Base-by-base conservation (phyloP, 176 grass and related monocot genomes). In the Phoenix dactylifera region DNA sequence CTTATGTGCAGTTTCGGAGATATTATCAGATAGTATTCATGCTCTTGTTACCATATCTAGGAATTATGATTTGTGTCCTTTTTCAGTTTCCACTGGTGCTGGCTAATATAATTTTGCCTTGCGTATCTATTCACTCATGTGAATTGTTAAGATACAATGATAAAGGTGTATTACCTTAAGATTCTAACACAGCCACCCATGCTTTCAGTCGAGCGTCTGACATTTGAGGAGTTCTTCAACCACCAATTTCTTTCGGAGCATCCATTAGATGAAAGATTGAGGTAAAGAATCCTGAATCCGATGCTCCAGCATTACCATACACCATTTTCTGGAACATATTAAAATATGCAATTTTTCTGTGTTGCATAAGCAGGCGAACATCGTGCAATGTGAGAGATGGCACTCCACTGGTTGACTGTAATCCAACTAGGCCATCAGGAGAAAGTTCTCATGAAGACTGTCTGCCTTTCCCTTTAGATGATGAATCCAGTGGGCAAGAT, bases 401-500 rank as follows among this genome's bases (percentile, higher is more conserved):
- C 15, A 67, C 83, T 76, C 70, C 79, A 71, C 50, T 64, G 54
- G 65, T 58, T 48, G 84, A 76, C 62, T 73, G 64, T 52, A 85
- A 69, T 63, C 75, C 78, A 28, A 79, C 60, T 22, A 87, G 86
- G 59, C 67, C 72, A 51, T 72, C 66, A 29, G 74, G 66, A 57
- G 83, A 77, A 84, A 88, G 73, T 74, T 92, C 81, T 65, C 87
- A 92, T 69, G 93, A 98, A 61, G 87, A 98, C 50, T 77, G 74
- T 65, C 84, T 98, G 79, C 87, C 87, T 74, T 98, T 98, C 51
- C 78, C 78, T 76, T 79, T 92, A 70, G 93, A 98, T 63, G 74
- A 78, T 18, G 81, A 85, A 7, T 65, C 84, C 49, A 72, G 63
- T 78, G 78, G 57, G 66, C 93, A 98, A 29, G 81, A 88, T 60